These are phyloP conservation scores for Trichothecium sympodiale DNA, from an alignment of 2,329 filamentous ascomycete species.

Conservation along the genomic window DNA sequence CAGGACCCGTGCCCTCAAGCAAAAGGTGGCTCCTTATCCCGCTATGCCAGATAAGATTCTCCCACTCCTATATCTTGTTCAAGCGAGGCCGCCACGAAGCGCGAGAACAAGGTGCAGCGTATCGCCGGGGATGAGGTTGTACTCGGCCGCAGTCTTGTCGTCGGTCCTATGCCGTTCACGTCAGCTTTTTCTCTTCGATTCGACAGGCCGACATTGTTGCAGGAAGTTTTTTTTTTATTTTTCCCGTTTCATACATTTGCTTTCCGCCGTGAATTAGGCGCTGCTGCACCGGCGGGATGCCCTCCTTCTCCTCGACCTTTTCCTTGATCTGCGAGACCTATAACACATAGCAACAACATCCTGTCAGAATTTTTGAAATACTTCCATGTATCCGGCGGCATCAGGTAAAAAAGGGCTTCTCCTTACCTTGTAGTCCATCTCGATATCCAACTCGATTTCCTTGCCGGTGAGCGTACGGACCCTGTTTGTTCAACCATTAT, in stretches of 20 bases:
- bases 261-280: conserved; percentile 93
- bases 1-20: too few relatives aligned
- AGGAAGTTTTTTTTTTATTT: too few relatives aligned
- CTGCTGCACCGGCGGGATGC: conserved; percentile 94
- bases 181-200: too few relatives aligned
- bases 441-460: conserved; percentile 97
- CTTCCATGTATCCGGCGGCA: too few relatives aligned
- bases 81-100: conserved; percentile 59
- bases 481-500: conserved; percentile 38
- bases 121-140: conserved; percentile 80
- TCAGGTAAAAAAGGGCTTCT: background rate
- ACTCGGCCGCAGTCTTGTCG: conserved; percentile 86
- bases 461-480: conserved; percentile 96
- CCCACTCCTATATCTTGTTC: too few relatives aligned
- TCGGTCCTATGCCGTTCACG: conserved; percentile 82
- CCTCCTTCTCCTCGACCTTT: conserved; percentile 97
- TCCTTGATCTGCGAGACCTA: conserved; percentile 96
- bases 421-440: conserved; percentile 78
- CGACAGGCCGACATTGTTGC: too few relatives aligned
- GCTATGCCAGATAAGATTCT: too few relatives aligned
- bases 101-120: conserved; percentile 94
- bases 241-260: conserved; percentile 83
- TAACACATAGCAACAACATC: background rate
- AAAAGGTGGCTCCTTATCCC: too few relatives aligned
- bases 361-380: too few relatives aligned